A percentile compares a stretch with the other conserved stretches of the same genome.
Conservation (phyloP, 768 basidiomycete species). For the Mycena amicta region DNA sequence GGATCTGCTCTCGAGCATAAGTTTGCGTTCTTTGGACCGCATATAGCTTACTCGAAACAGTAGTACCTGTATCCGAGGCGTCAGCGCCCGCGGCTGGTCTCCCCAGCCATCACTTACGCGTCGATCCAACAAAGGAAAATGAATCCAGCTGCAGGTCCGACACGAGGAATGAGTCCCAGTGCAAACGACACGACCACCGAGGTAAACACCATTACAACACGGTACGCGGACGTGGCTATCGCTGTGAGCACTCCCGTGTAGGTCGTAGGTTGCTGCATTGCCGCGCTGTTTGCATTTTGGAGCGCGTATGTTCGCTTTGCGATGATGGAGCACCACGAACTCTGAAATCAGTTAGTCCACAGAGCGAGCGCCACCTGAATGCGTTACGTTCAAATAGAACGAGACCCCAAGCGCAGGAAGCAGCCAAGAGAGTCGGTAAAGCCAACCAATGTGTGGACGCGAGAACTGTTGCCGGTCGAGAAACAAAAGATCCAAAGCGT, state of each 20-base stretch:
- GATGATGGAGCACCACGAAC: constrained; percentile 74
- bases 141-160: constrained; percentile 65
- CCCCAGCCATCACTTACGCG: constrained; percentile 57
- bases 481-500: constrained; percentile 73
- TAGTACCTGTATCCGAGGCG: constrained; percentile 61
- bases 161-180: constrained; percentile 62
- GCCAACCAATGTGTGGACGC: constrained; percentile 72
- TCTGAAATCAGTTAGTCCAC: constrained; percentile 43
- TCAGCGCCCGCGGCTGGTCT: neutral
- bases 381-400: constrained; percentile 80
- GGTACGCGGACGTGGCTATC: constrained; percentile 80
- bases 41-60: constrained; percentile 83
- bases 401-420: constrained; percentile 75
- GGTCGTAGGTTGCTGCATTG: constrained; percentile 53
- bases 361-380: neutral
- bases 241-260: constrained; percentile 74
- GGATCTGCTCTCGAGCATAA: too few relatives aligned
- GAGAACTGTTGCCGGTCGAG: constrained; percentile 65
- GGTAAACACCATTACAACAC: constrained; percentile 79
- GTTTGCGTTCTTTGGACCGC: too few relatives aligned
- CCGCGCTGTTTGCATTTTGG: constrained; percentile 66
- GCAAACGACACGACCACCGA: constrained; percentile 70
- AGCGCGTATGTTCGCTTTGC: constrained; percentile 74
- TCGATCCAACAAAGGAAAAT: constrained; percentile 85
- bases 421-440: constrained; percentile 80